Conservation (phyloP, 2,329 filamentous ascomycete genomes). For the Polychaeton citri region DNA sequence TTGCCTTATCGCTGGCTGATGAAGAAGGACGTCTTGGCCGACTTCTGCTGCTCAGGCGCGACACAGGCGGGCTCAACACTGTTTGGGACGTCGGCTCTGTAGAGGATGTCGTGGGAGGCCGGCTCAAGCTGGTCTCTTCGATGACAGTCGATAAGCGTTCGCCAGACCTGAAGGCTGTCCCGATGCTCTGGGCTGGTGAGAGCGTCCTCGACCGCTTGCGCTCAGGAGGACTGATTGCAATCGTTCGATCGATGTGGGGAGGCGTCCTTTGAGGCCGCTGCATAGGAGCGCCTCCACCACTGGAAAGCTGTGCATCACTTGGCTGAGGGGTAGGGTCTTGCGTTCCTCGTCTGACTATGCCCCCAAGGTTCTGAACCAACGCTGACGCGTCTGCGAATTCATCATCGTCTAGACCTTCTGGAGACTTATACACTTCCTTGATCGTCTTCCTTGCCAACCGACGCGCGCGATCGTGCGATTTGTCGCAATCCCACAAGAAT, state of each 20-base stretch:
- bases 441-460: conserved; percentile 71
- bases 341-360: conserved; percentile 71
- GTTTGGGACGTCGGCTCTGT: conserved; percentile 5
- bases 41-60: conserved; percentile 16
- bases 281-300: neutral
- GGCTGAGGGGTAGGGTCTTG: conserved; percentile 15
- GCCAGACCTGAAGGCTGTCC: conserved; percentile 3
- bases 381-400: conserved; percentile 89
- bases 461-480: conserved; percentile 64
- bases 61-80: conserved; percentile 10
- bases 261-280: neutral
- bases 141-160: conserved; percentile 20
- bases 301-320: conserved; percentile 3
- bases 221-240: conserved; percentile 16
- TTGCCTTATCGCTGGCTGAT: conserved; percentile 18
- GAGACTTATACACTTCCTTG: conserved; percentile 77
- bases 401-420: conserved; percentile 87
- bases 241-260: conserved; percentile 17
- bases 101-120: conserved; percentile 3
- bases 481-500: conserved; percentile 85
- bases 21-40: conserved; percentile 6
- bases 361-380: conserved; percentile 71
- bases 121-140: conserved; percentile 14
- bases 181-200: conserved; percentile 2
- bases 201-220: conserved; percentile 2